A percentile compares a stretch with the other conserved stretches of the same genome.
phyloP scores from a whole-genome alignment of 139 green algal species.

The Choricystis sp. region DNA sequence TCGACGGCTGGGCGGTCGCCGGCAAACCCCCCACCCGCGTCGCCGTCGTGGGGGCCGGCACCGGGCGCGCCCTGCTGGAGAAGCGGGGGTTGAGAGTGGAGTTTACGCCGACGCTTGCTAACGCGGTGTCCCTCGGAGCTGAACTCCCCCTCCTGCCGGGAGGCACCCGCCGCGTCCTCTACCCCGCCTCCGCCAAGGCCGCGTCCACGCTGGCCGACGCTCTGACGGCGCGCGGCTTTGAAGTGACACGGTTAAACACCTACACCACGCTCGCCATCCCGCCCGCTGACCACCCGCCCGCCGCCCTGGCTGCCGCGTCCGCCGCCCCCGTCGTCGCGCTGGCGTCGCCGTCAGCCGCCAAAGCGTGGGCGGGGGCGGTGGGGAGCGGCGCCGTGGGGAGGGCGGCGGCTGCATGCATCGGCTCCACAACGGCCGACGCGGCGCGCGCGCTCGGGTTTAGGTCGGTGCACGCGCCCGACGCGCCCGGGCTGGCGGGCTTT shows the following conservation, averaged over 20 bases:
- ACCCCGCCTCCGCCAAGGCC: conserved; percentile 57
- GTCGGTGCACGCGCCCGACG: conserved; percentile 36
- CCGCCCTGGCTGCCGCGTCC: conserved; percentile 26
- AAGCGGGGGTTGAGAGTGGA: conserved; percentile 12
- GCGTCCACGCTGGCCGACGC: conserved; percentile 33
- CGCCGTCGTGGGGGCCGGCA: conserved; percentile 63
- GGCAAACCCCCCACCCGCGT: conserved; percentile 33
- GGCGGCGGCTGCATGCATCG: conserved; percentile 71
- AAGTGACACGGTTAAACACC: conserved; percentile 59
- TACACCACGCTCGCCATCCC: conserved; percentile 61
- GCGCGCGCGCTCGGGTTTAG: conserved; percentile 27
- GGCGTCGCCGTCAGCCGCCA: conserved; percentile 71
- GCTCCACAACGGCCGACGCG: conserved; percentile 50
- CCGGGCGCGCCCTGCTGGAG: conserved; percentile 29
- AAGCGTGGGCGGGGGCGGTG: conserved; percentile 39
- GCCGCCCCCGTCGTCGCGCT: conserved; percentile 50
- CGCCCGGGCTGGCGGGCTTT: conserved; percentile 49
- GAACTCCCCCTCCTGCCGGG: conserved; percentile 48
- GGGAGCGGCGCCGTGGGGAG: too few species aligned
- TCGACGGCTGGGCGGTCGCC: conserved; percentile 60
- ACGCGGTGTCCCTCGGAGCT: conserved; percentile 48
- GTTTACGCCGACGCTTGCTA: conserved; percentile 26
- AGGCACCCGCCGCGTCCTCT: conserved; percentile 43
- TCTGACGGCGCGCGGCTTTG: conserved; percentile 42
- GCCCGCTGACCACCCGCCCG: conserved; percentile 8